A percentile compares a stretch with the other conserved stretches of the same genome.
Conservation (phyloP, 306 rosid genomes). For the Quillaja saponaria region DNA sequence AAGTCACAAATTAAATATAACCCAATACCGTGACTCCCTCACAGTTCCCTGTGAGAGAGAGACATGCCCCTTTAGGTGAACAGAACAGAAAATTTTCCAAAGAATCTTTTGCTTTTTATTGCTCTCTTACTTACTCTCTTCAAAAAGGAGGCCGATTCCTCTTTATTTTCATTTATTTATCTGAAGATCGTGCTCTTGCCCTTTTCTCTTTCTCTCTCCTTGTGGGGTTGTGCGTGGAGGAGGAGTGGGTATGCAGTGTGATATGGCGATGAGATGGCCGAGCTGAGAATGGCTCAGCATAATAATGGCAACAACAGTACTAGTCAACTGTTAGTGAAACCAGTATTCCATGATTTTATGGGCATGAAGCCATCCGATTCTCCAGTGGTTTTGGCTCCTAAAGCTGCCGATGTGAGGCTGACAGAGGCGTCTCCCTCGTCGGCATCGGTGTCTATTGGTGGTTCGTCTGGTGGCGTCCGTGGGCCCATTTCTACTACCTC, state of each 20-base stretch:
- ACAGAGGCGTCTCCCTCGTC: conserved; percentile 48
- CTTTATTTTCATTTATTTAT: conserved; percentile 18
- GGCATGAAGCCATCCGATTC: conserved; percentile 63
- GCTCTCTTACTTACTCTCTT: conserved; percentile 22
- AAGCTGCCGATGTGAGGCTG: conserved; percentile 47
- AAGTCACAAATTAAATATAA: neutral
- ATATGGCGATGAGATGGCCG: conserved; percentile 44
- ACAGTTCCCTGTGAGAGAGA: too few relatives aligned
- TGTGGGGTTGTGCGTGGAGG: neutral
- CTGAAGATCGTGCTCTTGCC: conserved; percentile 49
- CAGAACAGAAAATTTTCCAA: conserved; percentile 28
- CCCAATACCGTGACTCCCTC: neutral
- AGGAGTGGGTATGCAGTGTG: conserved; percentile 29
- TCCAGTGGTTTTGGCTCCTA: conserved; percentile 34
- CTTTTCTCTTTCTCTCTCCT: neutral
- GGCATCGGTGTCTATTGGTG: conserved; percentile 52
- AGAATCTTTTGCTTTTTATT: conserved; percentile 63
- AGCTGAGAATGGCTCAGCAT: conserved; percentile 64
- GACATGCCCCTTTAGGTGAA: neutral
- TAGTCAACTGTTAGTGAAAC: conserved; percentile 41
- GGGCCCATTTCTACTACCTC: conserved; percentile 77
- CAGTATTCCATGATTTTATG: conserved; percentile 80
- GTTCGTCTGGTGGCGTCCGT: conserved; percentile 63
- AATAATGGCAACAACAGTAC: conserved; percentile 35
- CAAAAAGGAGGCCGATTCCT: conserved; percentile 26